Conservation (phyloP, 2,329 filamentous ascomycete species). For the Incumbomyces lentus region DNA sequence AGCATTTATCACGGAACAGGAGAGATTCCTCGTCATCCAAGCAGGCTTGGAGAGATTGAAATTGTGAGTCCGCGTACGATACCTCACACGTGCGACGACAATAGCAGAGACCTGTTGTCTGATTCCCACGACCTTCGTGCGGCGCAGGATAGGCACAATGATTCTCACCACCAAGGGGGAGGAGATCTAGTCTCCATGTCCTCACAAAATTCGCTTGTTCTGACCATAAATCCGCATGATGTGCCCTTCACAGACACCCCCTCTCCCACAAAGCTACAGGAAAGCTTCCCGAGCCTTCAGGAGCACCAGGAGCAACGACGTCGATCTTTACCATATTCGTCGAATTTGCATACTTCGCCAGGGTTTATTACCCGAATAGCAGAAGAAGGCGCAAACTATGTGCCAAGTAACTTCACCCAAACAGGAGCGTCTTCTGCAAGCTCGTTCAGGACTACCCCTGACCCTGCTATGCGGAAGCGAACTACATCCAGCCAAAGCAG, state of each 20-base stretch:
- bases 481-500: background rate
- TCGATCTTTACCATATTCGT: background rate
- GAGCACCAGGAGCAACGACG: slow-evolving; percentile 4
- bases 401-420: no score
- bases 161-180: background rate
- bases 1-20: no score
- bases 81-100: no score
- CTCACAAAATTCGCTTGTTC: background rate
- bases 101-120: no score
- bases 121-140: no score
- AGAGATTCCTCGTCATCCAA: no score
- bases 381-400: background rate
- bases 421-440: no score
- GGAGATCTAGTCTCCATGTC: background rate
- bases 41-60: no score
- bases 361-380: background rate
- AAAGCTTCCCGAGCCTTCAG: background rate
- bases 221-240: background rate
- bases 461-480: background rate
- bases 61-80: no score
- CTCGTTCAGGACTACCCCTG: background rate
- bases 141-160: background rate
- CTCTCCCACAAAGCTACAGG: background rate
- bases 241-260: background rate
- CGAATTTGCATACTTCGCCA: background rate